Conservation (phyloP, 768 basidiomycete species). For the Suillus decipiens region DNA sequence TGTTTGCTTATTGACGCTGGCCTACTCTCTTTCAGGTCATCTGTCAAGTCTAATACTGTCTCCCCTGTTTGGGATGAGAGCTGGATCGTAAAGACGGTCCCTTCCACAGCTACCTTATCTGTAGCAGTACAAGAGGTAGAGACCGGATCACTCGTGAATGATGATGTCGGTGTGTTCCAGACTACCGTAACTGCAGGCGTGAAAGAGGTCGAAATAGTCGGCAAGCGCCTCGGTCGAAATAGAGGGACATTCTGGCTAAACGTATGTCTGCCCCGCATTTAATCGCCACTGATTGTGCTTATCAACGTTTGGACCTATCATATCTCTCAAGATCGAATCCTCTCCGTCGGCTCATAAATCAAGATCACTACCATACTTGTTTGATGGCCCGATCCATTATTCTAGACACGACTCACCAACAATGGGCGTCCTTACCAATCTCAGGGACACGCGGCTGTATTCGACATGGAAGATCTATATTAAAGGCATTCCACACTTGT, state of each 20-base stretch:
- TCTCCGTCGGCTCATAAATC: conserved; percentile 46
- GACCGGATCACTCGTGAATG: conserved; percentile 54
- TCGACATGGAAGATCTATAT: conserved; percentile 80
- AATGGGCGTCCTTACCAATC: conserved; percentile 61
- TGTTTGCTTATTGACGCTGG: conserved; percentile 9
- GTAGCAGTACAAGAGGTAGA: conserved; percentile 76
- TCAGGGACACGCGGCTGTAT: conserved; percentile 64
- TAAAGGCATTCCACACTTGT: conserved; percentile 57
- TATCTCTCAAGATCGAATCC: conserved; percentile 51
- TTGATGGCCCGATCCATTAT: conserved; percentile 74
- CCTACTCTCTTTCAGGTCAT: conserved; percentile 48
- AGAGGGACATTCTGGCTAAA: conserved; percentile 72
- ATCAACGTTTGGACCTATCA: conserved; percentile 8
- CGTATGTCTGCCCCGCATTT: conserved; percentile 37
- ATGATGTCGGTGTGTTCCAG: conserved; percentile 64
- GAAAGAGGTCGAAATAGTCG: conserved; percentile 65
- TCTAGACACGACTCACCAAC: conserved; percentile 73
- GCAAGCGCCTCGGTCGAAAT: conserved; percentile 46
- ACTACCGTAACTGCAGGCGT: conserved; percentile 54
- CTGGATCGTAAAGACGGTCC: conserved; percentile 76
- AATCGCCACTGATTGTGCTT: background rate
- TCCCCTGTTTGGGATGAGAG: conserved; percentile 75
- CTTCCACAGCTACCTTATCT: conserved; percentile 54
- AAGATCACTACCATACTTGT: conserved; percentile 54
- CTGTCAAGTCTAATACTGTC: conserved; percentile 57